phyloP scores from a whole-genome alignment of 495 filamentous ascomycete species.

The Talaromyces wortmannii region DNA sequence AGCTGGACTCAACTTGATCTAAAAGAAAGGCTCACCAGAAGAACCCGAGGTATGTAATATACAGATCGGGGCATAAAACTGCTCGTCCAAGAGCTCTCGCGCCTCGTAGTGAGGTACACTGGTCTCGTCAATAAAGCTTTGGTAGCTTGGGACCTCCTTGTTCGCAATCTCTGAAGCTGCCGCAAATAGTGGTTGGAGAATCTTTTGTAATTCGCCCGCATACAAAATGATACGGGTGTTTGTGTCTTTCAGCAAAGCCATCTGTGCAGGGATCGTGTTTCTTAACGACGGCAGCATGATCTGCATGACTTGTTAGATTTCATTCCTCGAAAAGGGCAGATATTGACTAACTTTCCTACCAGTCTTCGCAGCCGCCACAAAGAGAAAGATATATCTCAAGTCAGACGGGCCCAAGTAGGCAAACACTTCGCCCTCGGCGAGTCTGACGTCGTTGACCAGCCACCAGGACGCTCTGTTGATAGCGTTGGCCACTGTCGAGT shows the following conservation, averaged over 20 bases:
- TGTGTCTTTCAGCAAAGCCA: neutral
- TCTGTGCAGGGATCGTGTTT: constrained; percentile 2
- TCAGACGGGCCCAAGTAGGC: constrained; percentile 18
- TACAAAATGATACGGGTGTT: neutral
- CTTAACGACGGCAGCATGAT: constrained; percentile 3
- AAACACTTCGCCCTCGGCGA: constrained; percentile 7
- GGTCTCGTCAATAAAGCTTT: neutral
- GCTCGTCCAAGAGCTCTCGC: neutral
- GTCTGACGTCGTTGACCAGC: constrained; percentile 14
- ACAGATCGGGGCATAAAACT: neutral
- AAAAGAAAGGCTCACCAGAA: neutral
- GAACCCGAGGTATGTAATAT: constrained; percentile 1
- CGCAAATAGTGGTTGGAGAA: neutral
- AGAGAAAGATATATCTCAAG: constrained; percentile 15
- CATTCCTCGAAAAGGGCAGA: neutral
- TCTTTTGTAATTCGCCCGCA: neutral
- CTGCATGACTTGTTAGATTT: neutral
- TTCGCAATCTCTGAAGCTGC: neutral
- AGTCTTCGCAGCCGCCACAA: constrained; percentile 16
- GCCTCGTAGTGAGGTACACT: constrained; percentile 1
- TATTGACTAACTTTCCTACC: neutral
- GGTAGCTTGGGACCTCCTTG: neutral
- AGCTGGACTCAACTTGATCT: no score
- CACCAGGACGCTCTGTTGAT: constrained; percentile 41
- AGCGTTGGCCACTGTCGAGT: constrained; percentile 34